Base-by-base conservation (phyloP, 2,329 filamentous ascomycete genomes). In the Falciphora oryzae region DNA sequence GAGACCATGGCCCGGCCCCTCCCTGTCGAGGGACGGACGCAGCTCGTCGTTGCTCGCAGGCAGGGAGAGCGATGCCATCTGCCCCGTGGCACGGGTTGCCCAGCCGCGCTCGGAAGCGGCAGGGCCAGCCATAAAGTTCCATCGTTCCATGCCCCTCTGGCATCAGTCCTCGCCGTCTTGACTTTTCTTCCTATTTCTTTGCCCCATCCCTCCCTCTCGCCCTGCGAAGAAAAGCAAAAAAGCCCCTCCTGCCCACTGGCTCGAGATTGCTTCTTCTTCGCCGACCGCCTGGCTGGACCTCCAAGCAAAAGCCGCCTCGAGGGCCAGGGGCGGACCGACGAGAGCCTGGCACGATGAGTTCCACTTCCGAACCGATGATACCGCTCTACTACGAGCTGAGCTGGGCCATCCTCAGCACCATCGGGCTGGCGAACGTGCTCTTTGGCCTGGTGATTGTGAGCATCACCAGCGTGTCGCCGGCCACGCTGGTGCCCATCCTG, bases 401-500 rank as follows among this genome's bases (percentile, higher is more conserved):
- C 59, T 61, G 59, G 59, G 59, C 59, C 18, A 61, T 61, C n/a
- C 59, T 61, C n/a, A 61, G 59, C 59, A 61, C 59, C 32, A 61
- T 61, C 59, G 59, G 59, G 31, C 31, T 61, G 16, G 22, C 38
- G 8, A 61, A 61, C n/a, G 25, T 61, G n/a, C 27, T 38, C 35
- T 27, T 44, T 10, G 59, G 59, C 13, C 59, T 61, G 13, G 29
- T 78, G 64, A 72, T 80, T 18, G 69, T 74, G 50, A 77, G 75
- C 11, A 79, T 80, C 65, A 78, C 76, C 10, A 71, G 70, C n/a
- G 72, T 77, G 50, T 75, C 76, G 0, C 74, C 73, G 4, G 73
- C 79, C 31, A 70, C 75, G 1, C 65, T 75, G 32, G 76, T 80
- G n/a, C 78, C 78, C 0, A 73, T 80, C 57, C 64, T 78, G 25